Conservation (phyloP, 805 yeast genomes). For the Metschnikowia vanudenii region DNA sequence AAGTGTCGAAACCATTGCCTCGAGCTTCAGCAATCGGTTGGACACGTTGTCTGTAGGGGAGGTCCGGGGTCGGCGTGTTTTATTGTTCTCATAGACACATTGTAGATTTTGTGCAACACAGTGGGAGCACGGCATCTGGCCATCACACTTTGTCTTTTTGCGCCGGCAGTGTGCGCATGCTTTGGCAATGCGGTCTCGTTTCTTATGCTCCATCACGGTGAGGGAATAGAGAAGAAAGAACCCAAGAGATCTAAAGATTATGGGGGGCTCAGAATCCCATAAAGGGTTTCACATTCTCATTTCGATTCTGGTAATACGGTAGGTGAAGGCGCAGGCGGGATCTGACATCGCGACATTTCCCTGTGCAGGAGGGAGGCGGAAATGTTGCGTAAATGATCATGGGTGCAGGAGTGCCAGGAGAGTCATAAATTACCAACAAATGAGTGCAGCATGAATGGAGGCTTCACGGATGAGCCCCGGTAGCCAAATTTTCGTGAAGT, state of each 20-base stretch:
- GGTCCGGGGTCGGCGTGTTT: constrained; percentile 8
- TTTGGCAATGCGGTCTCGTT: constrained; percentile 13
- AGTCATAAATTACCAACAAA: too few relatives aligned
- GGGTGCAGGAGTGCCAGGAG: too few relatives aligned
- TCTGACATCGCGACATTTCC: too few relatives aligned
- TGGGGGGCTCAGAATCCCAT: too few relatives aligned
- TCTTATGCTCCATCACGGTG: constrained; percentile 1
- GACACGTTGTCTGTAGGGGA: constrained; percentile 2
- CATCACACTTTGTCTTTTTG: constrained; percentile 18
- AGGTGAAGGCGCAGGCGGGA: not conserved
- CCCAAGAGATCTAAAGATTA: not conserved
- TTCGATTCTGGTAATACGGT: not conserved
- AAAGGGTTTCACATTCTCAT: too few relatives aligned
- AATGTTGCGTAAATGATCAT: too few relatives aligned
- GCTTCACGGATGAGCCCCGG: too few relatives aligned
- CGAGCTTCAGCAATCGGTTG: constrained; percentile 4
- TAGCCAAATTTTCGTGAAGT: too few relatives aligned
- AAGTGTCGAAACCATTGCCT: constrained; percentile 4
- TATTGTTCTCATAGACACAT: constrained; percentile 15
- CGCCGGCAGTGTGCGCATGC: constrained; percentile 20
- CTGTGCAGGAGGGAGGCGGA: too few relatives aligned
- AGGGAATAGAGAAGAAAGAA: not conserved
- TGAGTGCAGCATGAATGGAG: too few relatives aligned
- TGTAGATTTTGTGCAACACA: constrained; percentile 9
- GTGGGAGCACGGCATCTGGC: constrained; percentile 13